Evolutionary conservation across 805 yeast genomes (phyloP), one percentile per base, ranked within the genome.

Genomic region (Kuraishia ogatae): DNA sequence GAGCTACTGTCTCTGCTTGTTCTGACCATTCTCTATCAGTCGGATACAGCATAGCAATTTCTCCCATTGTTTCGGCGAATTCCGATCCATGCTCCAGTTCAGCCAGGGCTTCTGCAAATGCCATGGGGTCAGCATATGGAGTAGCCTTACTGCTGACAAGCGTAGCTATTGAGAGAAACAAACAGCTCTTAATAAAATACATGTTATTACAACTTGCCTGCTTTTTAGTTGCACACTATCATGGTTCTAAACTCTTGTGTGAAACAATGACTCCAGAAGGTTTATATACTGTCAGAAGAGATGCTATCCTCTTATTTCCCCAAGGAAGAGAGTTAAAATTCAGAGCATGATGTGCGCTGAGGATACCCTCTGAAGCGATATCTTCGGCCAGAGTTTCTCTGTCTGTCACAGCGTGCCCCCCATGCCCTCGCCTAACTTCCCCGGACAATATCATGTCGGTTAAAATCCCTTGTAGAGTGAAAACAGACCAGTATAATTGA

Each of bases 1-100:
- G 80, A 11, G 78, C 77, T 39, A 68, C 64, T 59, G 72, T 72
- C 60, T 76, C 80, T 22, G 68, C 67, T 51, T 72, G 78, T 51
- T 69, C 78, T 23, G 73, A 65, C 80, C 80, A 76, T 57, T 69
- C 74, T 67, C 80, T 72, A 55, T 67, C 74, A 4, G 61, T 58
- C 56, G 80, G 80, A 65, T 70, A 76, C 55, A 76, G 50, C 62
- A 71, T 64, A 51, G 74, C 71, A 29, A 70, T 66, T 53, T 73
- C 75, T 24, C 76, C 76, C 75, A 71, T 71, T 50, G 69, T 63
- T 56, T 67, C 65, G 35, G 74, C 69, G 39, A 60, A 67, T 52
- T 62, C 68, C 17, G 71, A 66, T 49, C 75, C 75, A 56, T 71
- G 75, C n/a, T 62, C 63, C 24, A 72, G 43, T n/a, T n/a, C n/a